Evolutionary conservation across 805 yeast species (phyloP), one percentile per base, ranked within the genome.

Genomic region (Kodamaea jinghongensis): DNA sequence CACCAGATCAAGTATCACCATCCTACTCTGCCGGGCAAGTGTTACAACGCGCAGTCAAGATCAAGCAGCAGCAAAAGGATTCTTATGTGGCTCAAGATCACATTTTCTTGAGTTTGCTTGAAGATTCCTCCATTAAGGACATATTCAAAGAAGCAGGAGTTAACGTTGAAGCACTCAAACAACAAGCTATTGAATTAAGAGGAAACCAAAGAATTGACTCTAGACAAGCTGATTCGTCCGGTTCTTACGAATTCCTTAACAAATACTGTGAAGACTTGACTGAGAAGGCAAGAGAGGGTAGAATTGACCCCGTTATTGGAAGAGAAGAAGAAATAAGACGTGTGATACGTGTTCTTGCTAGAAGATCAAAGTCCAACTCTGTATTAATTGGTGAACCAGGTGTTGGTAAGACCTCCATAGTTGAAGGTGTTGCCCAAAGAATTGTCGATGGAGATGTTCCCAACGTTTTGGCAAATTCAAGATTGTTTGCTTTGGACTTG

Each of bases 301-400:
- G 86, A 60, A 80, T 93, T 43, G 99, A 93, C 64, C 99, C 99
- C 3, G 99, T 93, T 31, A 93, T 93, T 58, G 99, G 99, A 41
- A 85, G 99, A 70, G 99, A 93, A 63, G 99, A 93, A 65, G 99
- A 93, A 68, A 93, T 93, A 50, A 79, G 98, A 67, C 77, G 97
- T 50, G 87, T 96, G 23, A 91, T 93, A 44, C 78, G 98, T 46
- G 96, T 93, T 3, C 73, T 93, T 45, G 90, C 99, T n/a, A 83
- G 99, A 70, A 81, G 99, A 68, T 86, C 96, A 30, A 93, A 93
- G 67, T 90, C 97, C 5, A 93, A 93, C 60, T 96, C 98, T 11
- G 93, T 96, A 54, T 69, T 93, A 44, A 89, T 93, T 55, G 99
- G 99, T 74, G 99, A 93, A 56, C 96, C 99, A 30, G 99, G 99